Evolutionary conservation across 1,284 basidiomycete genomes (phyloP), one percentile per base, ranked within the genome.

Genomic region (Abortiporus biennis): DNA sequence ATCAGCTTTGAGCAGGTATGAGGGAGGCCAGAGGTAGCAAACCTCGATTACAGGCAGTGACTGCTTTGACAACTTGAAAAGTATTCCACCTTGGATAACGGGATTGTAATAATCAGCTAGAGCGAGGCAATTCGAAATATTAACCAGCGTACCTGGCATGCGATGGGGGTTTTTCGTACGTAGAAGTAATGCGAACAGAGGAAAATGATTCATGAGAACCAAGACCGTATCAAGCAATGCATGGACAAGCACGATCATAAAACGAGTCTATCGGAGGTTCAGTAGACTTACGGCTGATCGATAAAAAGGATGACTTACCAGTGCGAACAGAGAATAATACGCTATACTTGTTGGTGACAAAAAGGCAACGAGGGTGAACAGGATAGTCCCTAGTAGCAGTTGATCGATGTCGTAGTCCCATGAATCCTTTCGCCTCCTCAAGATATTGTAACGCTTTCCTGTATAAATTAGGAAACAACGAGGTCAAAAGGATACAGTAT

Each of bases 391-490:
- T 22, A 99, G 82, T 22, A 98, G 72, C 9, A 98, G 74, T 59
- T 97, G 93, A 59, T 99, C 95, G 20, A 95, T 72, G 48, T 95
- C 90, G 57, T 97, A 97, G 49, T 85, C 78, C 74, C 88, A 92
- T 6, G 85, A 78, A 59, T 99, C 94, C 4, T 84, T 81, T 22
- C 94, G 80, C 37, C 83, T 72, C 36, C 92, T 76, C 21, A 97
- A 68, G 20, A 85, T 74, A 56, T 96, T 96, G 59, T 79, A 85
- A 40, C 91, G 76, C 63, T 89, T 95, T 1, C 93, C 92, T 92
- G 49, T 15, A 3, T 21, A 36, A 22, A 35, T 34, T 19, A 40
- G 25, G 22, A 27, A 21, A 8, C 30, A 36, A n/a, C n/a, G 22
- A 9, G 17, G 36, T 38, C 21, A 31, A 33, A n/a, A 16, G 44